Conservation (phyloP, 208 protist genomes). For the Leishmania guyanensis region DNA sequence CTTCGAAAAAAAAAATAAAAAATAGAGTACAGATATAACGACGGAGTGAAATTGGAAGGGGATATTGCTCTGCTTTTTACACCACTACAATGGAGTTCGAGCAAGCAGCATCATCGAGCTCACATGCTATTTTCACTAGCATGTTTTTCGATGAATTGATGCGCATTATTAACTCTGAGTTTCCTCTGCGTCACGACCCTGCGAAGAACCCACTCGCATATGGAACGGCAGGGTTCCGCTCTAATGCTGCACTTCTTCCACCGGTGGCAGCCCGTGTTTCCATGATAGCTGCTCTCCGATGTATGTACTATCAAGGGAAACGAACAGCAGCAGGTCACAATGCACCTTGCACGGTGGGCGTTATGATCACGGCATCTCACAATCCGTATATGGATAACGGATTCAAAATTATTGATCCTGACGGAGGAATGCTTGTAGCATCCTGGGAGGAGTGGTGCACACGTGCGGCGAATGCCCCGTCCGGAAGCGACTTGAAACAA, state of each 20-base stretch:
- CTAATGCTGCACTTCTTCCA: slow-evolving; percentile 40
- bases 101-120: background rate
- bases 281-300: slow-evolving; percentile 61
- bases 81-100: background rate
- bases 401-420: slow-evolving; percentile 86
- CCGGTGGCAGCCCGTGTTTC: slow-evolving; percentile 66
- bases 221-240: slow-evolving; percentile 85
- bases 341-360: slow-evolving; percentile 37
- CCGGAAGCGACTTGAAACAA: slow-evolving; percentile 47
- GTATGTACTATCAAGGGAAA: slow-evolving; percentile 34
- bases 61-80: background rate
- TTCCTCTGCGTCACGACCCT: slow-evolving; percentile 48
- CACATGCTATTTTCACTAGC: slow-evolving; percentile 9
- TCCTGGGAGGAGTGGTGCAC: slow-evolving; percentile 76
- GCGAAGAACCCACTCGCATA: slow-evolving; percentile 40
- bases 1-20: background rate
- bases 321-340: background rate
- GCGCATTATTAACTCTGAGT: slow-evolving; percentile 35
- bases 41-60: background rate
- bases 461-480: slow-evolving; percentile 52
- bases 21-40: background rate
- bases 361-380: slow-evolving; percentile 91
- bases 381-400: slow-evolving; percentile 87
- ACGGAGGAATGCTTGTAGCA: slow-evolving; percentile 74
- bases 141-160: slow-evolving; percentile 21